Evolutionary conservation across 2,329 filamentous ascomycete species (phyloP).

Genomic region (Coniella vitis): DNA sequence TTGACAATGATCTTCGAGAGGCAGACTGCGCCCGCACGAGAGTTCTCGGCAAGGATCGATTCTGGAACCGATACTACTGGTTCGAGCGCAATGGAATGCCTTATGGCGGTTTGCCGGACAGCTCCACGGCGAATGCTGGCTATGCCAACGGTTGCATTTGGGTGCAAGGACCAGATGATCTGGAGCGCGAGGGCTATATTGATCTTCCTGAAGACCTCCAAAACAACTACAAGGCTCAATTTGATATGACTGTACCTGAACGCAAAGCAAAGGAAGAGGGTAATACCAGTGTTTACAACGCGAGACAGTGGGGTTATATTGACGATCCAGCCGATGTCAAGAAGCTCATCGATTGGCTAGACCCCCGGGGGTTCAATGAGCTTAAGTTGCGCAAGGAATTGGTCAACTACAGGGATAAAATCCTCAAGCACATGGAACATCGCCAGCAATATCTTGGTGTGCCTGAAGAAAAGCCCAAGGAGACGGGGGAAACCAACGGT

Average conservation of each 20-base stretch:
- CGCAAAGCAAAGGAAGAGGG: slow-evolving; percentile 85
- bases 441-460: slow-evolving; percentile 65
- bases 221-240: slow-evolving; percentile 68
- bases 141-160: slow-evolving; percentile 95
- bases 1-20: slow-evolving; percentile 90
- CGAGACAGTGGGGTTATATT: slow-evolving; percentile 85
- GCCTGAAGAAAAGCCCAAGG: slow-evolving; percentile 30
- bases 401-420: slow-evolving; percentile 65
- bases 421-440: slow-evolving; percentile 72
- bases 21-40: slow-evolving; percentile 88
- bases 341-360: slow-evolving; percentile 78
- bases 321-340: slow-evolving; percentile 74
- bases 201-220: slow-evolving; percentile 66
- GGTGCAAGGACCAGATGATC: slow-evolving; percentile 90
- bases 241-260: slow-evolving; percentile 76
- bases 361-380: slow-evolving; percentile 80
- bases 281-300: slow-evolving; percentile 65
- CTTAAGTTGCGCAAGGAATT: slow-evolving; percentile 84
- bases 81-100: slow-evolving; percentile 99
- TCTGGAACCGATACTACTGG: slow-evolving; percentile 99
- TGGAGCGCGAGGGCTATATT: slow-evolving; percentile 81
- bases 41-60: slow-evolving; percentile 86
- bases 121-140: slow-evolving; percentile 77
- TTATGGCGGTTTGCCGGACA: slow-evolving; percentile 77
- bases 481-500: slow-evolving; percentile 19